A percentile compares a stretch with the other conserved stretches of the same genome.
Conservation (phyloP, 129 eudicot species). For the Solidago caesia region DNA sequence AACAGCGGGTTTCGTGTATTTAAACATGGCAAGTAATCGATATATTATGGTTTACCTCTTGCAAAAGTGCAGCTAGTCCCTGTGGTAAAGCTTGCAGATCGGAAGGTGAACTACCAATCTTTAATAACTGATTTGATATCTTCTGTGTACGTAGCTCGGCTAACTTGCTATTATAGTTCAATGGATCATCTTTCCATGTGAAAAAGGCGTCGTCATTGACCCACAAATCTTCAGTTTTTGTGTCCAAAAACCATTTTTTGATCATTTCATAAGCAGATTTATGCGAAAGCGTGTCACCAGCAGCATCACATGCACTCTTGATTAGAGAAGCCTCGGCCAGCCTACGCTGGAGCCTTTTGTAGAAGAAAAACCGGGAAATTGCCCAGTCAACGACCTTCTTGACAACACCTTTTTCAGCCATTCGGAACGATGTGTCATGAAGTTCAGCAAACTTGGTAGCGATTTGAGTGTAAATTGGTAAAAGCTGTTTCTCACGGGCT, state of each 20-base stretch:
- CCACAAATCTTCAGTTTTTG: conserved; percentile 50
- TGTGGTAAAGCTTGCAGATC: conserved; percentile 81
- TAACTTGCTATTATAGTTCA: conserved; percentile 56
- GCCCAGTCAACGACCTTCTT: conserved; percentile 75
- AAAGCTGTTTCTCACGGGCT: conserved; percentile 85
- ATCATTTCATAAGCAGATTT: conserved; percentile 62
- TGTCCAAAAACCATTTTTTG: conserved; percentile 65
- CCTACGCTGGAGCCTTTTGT: conserved; percentile 64
- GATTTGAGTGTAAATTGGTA: conserved; percentile 91
- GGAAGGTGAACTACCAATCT: conserved; percentile 47
- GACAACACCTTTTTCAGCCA: conserved; percentile 89
- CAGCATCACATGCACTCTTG: conserved; percentile 54
- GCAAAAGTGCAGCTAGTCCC: conserved; percentile 66
- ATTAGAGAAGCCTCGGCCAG: conserved; percentile 62
- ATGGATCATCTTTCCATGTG: conserved; percentile 58
- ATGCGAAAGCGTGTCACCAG: conserved; percentile 62
- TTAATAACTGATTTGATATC: conserved; percentile 54
- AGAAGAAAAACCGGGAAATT: conserved; percentile 66
- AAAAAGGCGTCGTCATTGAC: conserved; percentile 68
- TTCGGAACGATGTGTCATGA: conserved; percentile 85
- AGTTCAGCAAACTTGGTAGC: conserved; percentile 94
- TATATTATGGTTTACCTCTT: conserved; percentile 43
- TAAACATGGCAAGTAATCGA: neutral
- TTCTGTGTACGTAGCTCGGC: conserved; percentile 60
- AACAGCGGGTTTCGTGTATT: neutral